phyloP scores from a whole-genome alignment of 208 protist species.

The Spongospora subterranea region DNA sequence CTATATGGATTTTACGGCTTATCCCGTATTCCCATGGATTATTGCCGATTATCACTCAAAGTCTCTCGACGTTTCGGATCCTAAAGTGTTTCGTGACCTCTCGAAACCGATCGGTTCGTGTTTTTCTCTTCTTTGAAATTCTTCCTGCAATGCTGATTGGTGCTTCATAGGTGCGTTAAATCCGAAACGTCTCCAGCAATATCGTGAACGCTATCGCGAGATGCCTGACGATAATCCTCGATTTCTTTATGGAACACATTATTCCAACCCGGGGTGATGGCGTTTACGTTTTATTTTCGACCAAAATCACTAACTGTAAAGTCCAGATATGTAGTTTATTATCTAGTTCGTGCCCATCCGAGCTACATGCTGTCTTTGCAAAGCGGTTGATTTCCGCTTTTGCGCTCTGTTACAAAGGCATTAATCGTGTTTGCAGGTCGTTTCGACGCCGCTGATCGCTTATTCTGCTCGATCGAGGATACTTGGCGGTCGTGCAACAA shows the following conservation, averaged over 20 bases:
- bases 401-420: neutral
- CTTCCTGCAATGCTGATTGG: neutral
- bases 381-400: neutral
- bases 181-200: neutral
- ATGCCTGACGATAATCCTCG: constrained; percentile 50
- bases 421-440: neutral
- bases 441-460: constrained; percentile 58
- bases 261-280: constrained; percentile 37
- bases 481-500: constrained; percentile 59
- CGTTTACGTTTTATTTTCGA: neutral
- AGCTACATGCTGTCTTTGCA: constrained; percentile 43
- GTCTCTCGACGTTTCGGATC: constrained; percentile 58
- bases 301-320: neutral
- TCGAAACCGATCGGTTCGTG: constrained; percentile 64
- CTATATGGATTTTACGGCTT: constrained; percentile 58
- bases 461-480: constrained; percentile 59
- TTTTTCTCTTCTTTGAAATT: neutral
- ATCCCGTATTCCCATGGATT: constrained; percentile 66
- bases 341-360: constrained; percentile 60
- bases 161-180: constrained; percentile 24
- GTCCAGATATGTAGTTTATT: constrained; percentile 61
- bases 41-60: constrained; percentile 56
- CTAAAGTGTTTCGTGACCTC: constrained; percentile 57
- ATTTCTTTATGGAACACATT: constrained; percentile 66
- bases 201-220: constrained; percentile 40